These are phyloP conservation scores for Hibiscus tridactylites DNA, from an alignment of 345 rosid species.

Conservation along the genomic window DNA sequence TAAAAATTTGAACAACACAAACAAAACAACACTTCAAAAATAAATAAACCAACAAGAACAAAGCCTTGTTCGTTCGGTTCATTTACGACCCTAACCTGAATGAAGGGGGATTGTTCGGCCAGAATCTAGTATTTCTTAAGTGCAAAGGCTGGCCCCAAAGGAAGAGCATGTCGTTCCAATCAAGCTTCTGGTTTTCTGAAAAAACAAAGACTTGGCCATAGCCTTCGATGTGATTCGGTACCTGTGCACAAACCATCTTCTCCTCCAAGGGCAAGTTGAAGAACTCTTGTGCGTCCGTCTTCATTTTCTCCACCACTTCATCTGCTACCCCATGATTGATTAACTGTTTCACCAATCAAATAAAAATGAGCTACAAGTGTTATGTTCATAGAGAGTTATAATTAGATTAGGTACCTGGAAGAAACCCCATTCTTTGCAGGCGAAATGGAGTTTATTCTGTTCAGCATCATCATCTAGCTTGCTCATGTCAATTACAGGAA, in stretches of 20 bases:
- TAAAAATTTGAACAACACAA: too few relatives aligned
- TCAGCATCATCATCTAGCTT: slow-evolving; percentile 28
- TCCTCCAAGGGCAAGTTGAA: slow-evolving; percentile 34
- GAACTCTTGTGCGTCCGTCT: slow-evolving; percentile 27
- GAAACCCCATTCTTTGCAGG: slow-evolving; percentile 56
- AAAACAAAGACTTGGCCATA: slow-evolving; percentile 49
- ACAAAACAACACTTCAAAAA: too few relatives aligned
- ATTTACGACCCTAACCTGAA: slow-evolving; percentile 18
- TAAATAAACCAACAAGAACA: too few relatives aligned
- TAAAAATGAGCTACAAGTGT: neutral
- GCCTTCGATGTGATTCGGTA: slow-evolving; percentile 31
- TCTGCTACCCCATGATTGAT: slow-evolving; percentile 29
- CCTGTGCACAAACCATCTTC: slow-evolving; percentile 29
- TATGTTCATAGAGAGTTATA: neutral
- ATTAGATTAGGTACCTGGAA: slow-evolving; percentile 34
- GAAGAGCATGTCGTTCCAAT: slow-evolving; percentile 49
- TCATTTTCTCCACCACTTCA: slow-evolving; percentile 30
- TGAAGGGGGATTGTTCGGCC: slow-evolving; percentile 30
- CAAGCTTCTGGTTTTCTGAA: slow-evolving; percentile 43
- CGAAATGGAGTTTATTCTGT: slow-evolving; percentile 31
- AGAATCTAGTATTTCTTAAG: slow-evolving; percentile 21
- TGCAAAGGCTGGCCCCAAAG: slow-evolving; percentile 21
- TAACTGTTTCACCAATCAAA: slow-evolving; percentile 18
- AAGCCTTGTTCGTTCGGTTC: too few relatives aligned
- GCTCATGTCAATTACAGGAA: slow-evolving; percentile 35